These are phyloP conservation scores for Apiotrichum brassicae DNA, from an alignment of 1,284 basidiomycete genomes.

Conservation along the genomic window DNA sequence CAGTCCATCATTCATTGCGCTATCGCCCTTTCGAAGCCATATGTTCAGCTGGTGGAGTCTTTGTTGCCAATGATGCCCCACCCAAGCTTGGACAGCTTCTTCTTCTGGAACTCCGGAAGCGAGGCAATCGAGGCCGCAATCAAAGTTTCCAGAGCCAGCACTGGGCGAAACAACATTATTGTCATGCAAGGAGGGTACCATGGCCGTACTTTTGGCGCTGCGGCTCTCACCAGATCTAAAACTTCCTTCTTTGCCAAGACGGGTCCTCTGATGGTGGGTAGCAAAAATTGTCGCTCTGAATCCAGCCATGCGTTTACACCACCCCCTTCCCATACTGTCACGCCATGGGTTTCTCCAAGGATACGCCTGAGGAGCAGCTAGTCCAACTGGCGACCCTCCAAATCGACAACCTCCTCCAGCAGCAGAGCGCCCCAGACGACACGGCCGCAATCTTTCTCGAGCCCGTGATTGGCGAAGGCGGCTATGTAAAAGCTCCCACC, in stretches of 20 bases:
- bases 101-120: slow-evolving; percentile 79
- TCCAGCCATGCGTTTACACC: too few species aligned
- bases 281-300: too few species aligned
- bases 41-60: slow-evolving; percentile 21
- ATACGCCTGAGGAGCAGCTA: slow-evolving; percentile 61
- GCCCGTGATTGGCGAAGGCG: slow-evolving; percentile 84
- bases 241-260: slow-evolving; percentile 65
- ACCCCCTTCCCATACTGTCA: slow-evolving; percentile 92
- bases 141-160: slow-evolving; percentile 60
- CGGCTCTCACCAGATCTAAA: slow-evolving; percentile 83
- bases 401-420: slow-evolving; percentile 71
- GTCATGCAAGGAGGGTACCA: slow-evolving; percentile 80
- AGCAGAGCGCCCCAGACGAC: slow-evolving; percentile 76
- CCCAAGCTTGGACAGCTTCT: slow-evolving; percentile 59
- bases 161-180: slow-evolving; percentile 77
- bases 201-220: slow-evolving; percentile 71
- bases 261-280: slow-evolving; percentile 51
- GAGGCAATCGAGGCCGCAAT: slow-evolving; percentile 28
- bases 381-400: slow-evolving; percentile 68
- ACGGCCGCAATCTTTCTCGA: slow-evolving; percentile 90
- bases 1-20: slow-evolving; percentile 63
- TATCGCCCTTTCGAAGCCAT: slow-evolving; percentile 14
- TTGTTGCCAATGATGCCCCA: slow-evolving; percentile 24
- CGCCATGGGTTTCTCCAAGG: slow-evolving; percentile 62
- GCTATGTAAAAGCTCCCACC: slow-evolving; percentile 82